A percentile compares a stretch with the other conserved stretches of the same genome.
Conservation (phyloP, 163 green algal genomes). For the Scenedesmus sp. region DNA sequence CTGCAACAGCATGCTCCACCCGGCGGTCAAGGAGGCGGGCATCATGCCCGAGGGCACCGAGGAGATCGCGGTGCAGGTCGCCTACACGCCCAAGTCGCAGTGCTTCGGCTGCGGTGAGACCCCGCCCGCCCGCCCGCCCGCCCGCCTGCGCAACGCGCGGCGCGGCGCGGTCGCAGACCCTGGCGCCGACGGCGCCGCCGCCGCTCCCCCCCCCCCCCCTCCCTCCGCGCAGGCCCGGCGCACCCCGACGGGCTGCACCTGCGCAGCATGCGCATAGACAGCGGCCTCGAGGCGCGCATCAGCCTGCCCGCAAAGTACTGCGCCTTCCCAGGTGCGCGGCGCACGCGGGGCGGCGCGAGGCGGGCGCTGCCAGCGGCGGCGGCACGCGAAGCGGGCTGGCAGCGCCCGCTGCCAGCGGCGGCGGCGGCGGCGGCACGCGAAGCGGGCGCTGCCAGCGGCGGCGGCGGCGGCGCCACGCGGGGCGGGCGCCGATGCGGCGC, state of each 20-base stretch:
- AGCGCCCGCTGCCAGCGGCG: background rate
- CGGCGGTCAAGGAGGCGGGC: slow-evolving; percentile 63
- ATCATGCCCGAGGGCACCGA: slow-evolving; percentile 56
- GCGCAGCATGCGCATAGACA: slow-evolving; percentile 52
- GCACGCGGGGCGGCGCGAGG: background rate
- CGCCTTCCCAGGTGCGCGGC: slow-evolving; percentile 69
- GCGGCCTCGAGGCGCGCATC: slow-evolving; percentile 71
- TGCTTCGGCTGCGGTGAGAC: slow-evolving; percentile 84
- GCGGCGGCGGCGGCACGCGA: background rate
- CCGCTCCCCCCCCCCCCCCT: no score
- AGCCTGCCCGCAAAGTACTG: slow-evolving; percentile 65
- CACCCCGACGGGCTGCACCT: slow-evolving; percentile 60
- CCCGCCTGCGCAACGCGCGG: no score
- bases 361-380: background rate
- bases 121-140: background rate
- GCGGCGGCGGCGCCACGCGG: no score
- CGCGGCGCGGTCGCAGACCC: no score
- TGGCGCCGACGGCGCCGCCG: no score
- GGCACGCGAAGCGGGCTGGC: background rate
- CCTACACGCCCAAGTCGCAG: slow-evolving; percentile 76
- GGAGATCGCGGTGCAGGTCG: slow-evolving; percentile 76
- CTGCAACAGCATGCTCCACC: slow-evolving; percentile 63
- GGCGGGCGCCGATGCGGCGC: no score
- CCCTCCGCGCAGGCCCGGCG: slow-evolving; percentile 49
- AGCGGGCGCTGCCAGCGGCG: no score